A percentile compares a stretch with the other conserved stretches of the same genome.
Conservation (phyloP, 495 filamentous ascomycete genomes). For the Tuber umbilicatum region DNA sequence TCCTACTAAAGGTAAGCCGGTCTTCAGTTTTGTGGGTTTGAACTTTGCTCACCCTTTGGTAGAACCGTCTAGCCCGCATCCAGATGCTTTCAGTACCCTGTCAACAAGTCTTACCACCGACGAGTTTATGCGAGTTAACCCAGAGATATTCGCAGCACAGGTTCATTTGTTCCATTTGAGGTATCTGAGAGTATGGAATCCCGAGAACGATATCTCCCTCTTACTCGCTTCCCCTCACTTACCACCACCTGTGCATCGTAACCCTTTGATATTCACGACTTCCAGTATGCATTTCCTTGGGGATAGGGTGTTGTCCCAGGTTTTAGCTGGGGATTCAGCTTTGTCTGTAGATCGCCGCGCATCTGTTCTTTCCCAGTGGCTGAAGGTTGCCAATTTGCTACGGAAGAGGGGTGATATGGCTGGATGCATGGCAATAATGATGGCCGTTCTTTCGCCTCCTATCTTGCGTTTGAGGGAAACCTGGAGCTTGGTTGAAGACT, state of each 20-base stretch:
- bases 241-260: constrained; percentile 39
- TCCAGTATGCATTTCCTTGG: constrained; percentile 42
- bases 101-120: constrained; percentile 36
- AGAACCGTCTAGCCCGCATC: constrained; percentile 28
- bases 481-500: constrained; percentile 37
- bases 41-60: constrained; percentile 14
- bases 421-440: constrained; percentile 41
- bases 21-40: neutral
- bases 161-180: constrained; percentile 42
- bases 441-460: constrained; percentile 42
- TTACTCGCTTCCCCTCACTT: constrained; percentile 40
- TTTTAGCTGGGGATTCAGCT: constrained; percentile 39
- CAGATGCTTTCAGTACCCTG: constrained; percentile 30
- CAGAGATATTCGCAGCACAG: constrained; percentile 40
- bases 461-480: constrained; percentile 42
- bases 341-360: constrained; percentile 34
- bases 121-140: constrained; percentile 40
- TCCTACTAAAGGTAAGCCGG: constrained; percentile 18
- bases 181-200: constrained; percentile 40
- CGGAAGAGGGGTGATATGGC: constrained; percentile 41
- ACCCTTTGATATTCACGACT: constrained; percentile 42
- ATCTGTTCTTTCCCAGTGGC: constrained; percentile 40
- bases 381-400: constrained; percentile 37
- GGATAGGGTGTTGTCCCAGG: constrained; percentile 40
- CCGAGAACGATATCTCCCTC: constrained; percentile 40